Conservation (phyloP, 164 flowering plant species). For the Echeveria elegans region DNA sequence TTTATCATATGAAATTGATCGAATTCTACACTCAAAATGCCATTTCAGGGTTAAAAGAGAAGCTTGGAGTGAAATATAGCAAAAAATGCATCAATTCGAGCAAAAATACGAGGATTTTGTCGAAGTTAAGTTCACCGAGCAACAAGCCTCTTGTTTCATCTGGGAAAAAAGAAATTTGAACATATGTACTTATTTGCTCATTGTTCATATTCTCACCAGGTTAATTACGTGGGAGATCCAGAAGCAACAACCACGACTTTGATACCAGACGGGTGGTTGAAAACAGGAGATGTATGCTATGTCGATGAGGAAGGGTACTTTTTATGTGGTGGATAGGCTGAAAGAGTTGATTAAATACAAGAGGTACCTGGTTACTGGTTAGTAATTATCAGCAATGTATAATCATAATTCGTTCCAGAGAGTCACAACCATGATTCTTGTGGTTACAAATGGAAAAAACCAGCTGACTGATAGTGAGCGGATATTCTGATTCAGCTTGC, state of each 20-base stretch:
- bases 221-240: slow-evolving; percentile 29
- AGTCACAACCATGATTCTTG: too few relatives aligned
- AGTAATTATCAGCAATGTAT: not conserved
- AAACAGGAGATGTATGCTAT: slow-evolving; percentile 58
- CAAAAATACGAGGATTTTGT: too few relatives aligned
- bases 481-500: slow-evolving; percentile 29
- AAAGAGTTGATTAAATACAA: slow-evolving; percentile 65
- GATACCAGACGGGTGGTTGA: slow-evolving; percentile 48
- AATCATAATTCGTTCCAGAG: too few relatives aligned
- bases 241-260: slow-evolving; percentile 31
- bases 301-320: slow-evolving; percentile 46
- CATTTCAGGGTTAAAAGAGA: too few relatives aligned
- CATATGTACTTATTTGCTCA: slow-evolving; percentile 16
- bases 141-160: too few relatives aligned
- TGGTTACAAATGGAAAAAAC: not conserved
- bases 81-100: too few relatives aligned
- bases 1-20: too few relatives aligned
- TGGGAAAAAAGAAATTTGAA: too few relatives aligned
- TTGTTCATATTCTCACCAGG: slow-evolving; percentile 17
- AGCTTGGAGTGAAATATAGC: too few relatives aligned
- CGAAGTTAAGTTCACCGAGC: too few relatives aligned
- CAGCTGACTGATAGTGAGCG: too few relatives aligned
- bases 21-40: too few relatives aligned
- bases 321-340: slow-evolving; percentile 44
- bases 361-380: slow-evolving; percentile 60